Evolutionary conservation across 306 rosid species (phyloP), one percentile per base, ranked within the genome.

Genomic region (Vachellia pachyceras): DNA sequence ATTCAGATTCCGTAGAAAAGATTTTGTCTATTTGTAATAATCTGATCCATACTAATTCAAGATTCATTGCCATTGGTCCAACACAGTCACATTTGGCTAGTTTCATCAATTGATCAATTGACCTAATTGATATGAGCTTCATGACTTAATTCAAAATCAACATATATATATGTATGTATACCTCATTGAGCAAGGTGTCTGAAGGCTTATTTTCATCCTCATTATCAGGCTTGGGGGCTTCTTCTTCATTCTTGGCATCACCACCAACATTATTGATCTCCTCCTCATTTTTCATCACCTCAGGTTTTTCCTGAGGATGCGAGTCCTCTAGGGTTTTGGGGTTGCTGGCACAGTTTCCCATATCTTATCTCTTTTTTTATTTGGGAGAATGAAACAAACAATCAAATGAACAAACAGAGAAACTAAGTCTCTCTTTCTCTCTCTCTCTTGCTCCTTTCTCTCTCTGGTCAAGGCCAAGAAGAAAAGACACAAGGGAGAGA

Each of bases 331-430:
- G 35, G 64, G 64, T 57, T 10, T 57, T 57, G 64, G 64, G 64
- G 20, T 57, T 35, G 64, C 64, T 57, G 5, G 64, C 64, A 57
- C 64, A 57, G 64, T 57, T 57, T 57, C 64, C 64, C 64, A 57
- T 57, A 35, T 20, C 33, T n/a, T 35, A 57, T 57, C 22, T 57
- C 35, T 15, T 15, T 15, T 3, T 50, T 17, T n/a, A n/a, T 50
- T 50, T 50, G 20, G 20, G 57, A 50, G 57, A 50, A 50, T 15
- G n/a, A n/a, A n/a, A n/a, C n/a, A n/a, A n/a, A 57, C 29, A 57
- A 54, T 7, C 25, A 18, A n/a, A n/a, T n/a, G n/a, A n/a, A n/a
- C n/a, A n/a, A n/a, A n/a, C n/a, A n/a, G n/a, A n/a, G n/a, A n/a
- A n/a, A n/a, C n/a, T n/a, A n/a, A n/a, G n/a, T n/a, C n/a, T n/a